Conservation (phyloP, 1,139 yeast genomes). For the Taphrina wiesneri region DNA sequence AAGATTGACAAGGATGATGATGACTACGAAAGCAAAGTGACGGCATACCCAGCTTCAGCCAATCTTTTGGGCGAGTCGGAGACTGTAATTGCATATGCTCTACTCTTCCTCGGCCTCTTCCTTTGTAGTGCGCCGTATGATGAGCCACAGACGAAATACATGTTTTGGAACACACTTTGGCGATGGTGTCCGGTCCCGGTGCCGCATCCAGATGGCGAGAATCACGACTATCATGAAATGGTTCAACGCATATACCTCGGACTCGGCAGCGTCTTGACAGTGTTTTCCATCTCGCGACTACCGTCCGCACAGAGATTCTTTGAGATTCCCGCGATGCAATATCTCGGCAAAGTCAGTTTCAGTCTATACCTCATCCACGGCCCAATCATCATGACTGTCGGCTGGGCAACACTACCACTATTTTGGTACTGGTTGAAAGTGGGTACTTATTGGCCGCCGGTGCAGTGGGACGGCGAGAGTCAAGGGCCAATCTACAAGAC, state of each 20-base stretch:
- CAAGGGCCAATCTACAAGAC: background rate
- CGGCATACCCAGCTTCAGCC: background rate
- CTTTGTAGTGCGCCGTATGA: conserved; percentile 17
- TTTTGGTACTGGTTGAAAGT: conserved; percentile 17
- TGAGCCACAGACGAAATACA: conserved; percentile 20
- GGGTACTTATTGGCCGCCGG: conserved; percentile 19
- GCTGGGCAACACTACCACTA: conserved; percentile 12
- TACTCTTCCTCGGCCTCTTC: conserved; percentile 17
- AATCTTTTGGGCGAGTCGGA: background rate
- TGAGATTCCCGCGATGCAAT: conserved; percentile 19
- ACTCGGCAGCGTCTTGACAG: conserved; percentile 17
- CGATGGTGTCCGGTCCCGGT: conserved; percentile 6
- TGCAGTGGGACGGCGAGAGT: conserved; percentile 5
- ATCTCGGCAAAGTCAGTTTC: conserved; percentile 16
- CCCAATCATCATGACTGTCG: conserved; percentile 13
- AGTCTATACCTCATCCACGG: conserved; percentile 28
- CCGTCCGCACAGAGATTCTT: conserved; percentile 5
- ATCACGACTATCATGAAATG: conserved; percentile 1
- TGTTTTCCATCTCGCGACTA: conserved; percentile 17
- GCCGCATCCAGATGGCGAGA: background rate
- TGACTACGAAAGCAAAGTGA: background rate
- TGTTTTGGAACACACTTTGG: conserved; percentile 21
- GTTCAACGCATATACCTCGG: background rate
- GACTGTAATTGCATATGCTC: background rate
- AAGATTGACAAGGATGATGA: background rate